Evolutionary conservation across 2,329 filamentous ascomycete genomes (phyloP), one percentile per base, ranked within the genome.

Genomic region (Pezicula neosporulosa): DNA sequence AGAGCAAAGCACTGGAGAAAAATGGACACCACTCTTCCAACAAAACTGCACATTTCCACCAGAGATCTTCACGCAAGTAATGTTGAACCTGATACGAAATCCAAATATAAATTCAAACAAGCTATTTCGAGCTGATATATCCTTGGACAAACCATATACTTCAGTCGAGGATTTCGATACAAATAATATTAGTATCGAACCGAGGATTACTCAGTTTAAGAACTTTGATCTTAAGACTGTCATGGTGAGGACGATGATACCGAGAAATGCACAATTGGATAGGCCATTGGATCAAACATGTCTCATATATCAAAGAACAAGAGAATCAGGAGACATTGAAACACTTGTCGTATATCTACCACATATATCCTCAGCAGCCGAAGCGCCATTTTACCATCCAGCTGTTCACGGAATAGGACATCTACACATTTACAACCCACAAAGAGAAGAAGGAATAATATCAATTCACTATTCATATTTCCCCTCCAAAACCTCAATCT

Each of bases 311-410:
- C 63, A 66, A 6, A 61, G 63, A 15, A 53, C 18, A 62, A 64
- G 24, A 60, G 57, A 27, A 30, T 54, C 37, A 60, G 65, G 50
- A 39, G 59, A 63, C 16, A 53, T 63, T 37, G 69, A 71, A 28
- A 80, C 77, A 30, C 70, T 93, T 48, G 82, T 96, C 15, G 68
- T 95, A 33, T 96, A 95, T 66, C 76, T 88, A 6, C 90, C 93
- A 7, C 91, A 96, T 68, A 76, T 83, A 8, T 67, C 76, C 30
- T 72, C 72, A 1, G 72, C 78, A 10, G 75, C 80, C 13, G 79
- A 86, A 3, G 78, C 94, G 55, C 93, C 93, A 1, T 96, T 88
- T 70, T 97, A 97, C 69, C 92, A 97, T 65, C 93, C 93, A 19
- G 77, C 80, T 48, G 85, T 96, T 19, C 78, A 77, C 47, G 83